phyloP scores from a whole-genome alignment of 2,329 filamentous ascomycete species.

The Calonectria pteridis region DNA sequence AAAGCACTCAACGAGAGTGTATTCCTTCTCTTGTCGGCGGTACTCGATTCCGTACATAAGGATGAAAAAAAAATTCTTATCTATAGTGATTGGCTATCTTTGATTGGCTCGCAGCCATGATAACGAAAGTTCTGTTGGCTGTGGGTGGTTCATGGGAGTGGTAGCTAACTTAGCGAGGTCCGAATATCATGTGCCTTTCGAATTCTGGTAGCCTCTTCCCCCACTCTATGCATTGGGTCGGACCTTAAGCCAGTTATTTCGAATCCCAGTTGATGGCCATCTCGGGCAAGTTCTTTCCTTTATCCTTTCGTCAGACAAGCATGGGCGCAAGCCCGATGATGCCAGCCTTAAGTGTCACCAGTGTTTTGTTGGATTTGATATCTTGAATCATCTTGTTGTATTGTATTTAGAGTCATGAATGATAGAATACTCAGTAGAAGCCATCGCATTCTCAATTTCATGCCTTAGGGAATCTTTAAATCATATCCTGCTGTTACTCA shows the following conservation, averaged over 20 bases:
- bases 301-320: not conserved
- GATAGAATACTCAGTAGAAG: not conserved
- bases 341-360: not conserved
- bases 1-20: no score
- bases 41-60: not conserved
- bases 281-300: not conserved
- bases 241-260: not conserved
- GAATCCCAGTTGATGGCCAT: not conserved
- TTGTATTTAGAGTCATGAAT: not conserved
- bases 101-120: not conserved
- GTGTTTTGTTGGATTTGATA: not conserved
- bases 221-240: not conserved
- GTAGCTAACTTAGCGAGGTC: not conserved
- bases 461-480: not conserved
- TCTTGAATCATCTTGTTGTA: not conserved
- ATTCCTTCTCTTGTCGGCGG: not conserved
- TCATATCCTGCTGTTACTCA: not conserved
- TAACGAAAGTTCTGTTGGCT: not conserved
- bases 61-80: not conserved
- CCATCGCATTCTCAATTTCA: not conserved
- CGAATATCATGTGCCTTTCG: not conserved
- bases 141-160: accelerated
- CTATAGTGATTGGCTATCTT: not conserved
- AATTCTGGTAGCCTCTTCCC: not conserved
- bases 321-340: not conserved